Conservation (phyloP, 306 rosid species). For the Sindora glabra region DNA sequence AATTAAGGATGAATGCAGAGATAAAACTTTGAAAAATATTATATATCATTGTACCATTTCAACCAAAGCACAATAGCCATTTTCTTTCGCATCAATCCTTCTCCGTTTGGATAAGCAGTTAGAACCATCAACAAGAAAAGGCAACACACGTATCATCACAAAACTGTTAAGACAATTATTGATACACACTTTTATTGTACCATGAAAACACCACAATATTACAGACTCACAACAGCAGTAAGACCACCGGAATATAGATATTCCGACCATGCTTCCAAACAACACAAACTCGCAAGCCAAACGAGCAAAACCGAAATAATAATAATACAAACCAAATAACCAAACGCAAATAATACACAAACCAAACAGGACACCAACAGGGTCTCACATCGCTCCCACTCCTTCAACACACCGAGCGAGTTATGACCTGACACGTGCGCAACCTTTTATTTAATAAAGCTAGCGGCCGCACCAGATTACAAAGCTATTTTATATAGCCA, state of each 20-base stretch:
- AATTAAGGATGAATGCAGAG: too few relatives aligned
- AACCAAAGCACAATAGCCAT: too few relatives aligned
- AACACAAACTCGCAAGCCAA: neutral
- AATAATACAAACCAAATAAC: neutral
- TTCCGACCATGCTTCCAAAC: constrained; percentile 22
- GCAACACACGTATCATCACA: neutral
- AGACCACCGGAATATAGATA: constrained; percentile 9
- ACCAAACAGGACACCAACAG: neutral
- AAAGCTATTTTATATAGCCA: constrained; percentile 25
- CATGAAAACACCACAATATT: neutral
- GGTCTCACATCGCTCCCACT: constrained; percentile 25
- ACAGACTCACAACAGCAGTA: constrained; percentile 23
- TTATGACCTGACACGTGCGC: constrained; percentile 11
- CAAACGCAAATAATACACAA: neutral
- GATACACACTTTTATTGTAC: constrained; percentile 23
- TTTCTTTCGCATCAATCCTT: too few relatives aligned
- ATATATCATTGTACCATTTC: too few relatives aligned
- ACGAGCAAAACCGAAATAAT: neutral
- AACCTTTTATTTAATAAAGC: neutral
- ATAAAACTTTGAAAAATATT: too few relatives aligned
- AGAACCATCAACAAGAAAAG: too few relatives aligned
- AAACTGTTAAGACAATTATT: neutral
- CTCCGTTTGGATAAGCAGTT: too few relatives aligned
- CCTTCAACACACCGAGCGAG: neutral
- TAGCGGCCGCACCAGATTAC: constrained; percentile 13